These are phyloP conservation scores for Arabidopsis suecica DNA, from an alignment of 345 rosid species.

Conservation along the genomic window DNA sequence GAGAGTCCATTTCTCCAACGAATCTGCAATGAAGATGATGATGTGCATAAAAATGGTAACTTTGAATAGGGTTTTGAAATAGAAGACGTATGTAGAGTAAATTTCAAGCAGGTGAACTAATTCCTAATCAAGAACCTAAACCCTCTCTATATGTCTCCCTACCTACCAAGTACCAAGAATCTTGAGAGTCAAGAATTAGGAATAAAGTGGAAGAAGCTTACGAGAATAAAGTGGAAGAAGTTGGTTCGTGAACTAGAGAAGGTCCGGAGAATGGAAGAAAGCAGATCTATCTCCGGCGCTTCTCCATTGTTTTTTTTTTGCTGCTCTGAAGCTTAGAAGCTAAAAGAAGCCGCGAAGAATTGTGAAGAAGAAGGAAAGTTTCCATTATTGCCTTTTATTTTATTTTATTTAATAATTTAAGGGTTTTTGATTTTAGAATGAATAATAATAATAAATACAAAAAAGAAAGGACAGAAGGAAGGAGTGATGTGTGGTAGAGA, in stretches of 20 bases:
- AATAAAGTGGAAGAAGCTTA: not conserved
- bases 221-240: constrained; percentile 9
- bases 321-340: constrained; percentile 9
- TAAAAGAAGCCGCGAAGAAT: constrained; percentile 9
- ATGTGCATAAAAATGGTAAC: not conserved
- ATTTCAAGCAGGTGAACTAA: constrained; percentile 29
- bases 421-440: too few species aligned
- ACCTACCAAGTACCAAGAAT: not conserved
- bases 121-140: constrained; percentile 11
- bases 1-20: constrained; percentile 54
- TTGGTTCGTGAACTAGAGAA: constrained; percentile 1
- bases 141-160: not conserved
- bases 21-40: not conserved
- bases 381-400: constrained; percentile 15
- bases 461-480: not conserved
- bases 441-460: too few species aligned
- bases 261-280: constrained; percentile 21
- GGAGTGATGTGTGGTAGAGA: constrained; percentile 25
- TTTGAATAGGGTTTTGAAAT: not conserved
- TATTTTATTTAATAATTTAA: not conserved
- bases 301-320: constrained; percentile 16
- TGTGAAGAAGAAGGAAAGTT: constrained; percentile 25
- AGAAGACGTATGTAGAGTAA: not conserved
- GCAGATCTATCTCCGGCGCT: constrained; percentile 39
- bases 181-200: not conserved